phyloP scores from a whole-genome alignment of 169 alveolate species.

The Ichthyophthirius multifiliis region DNA sequence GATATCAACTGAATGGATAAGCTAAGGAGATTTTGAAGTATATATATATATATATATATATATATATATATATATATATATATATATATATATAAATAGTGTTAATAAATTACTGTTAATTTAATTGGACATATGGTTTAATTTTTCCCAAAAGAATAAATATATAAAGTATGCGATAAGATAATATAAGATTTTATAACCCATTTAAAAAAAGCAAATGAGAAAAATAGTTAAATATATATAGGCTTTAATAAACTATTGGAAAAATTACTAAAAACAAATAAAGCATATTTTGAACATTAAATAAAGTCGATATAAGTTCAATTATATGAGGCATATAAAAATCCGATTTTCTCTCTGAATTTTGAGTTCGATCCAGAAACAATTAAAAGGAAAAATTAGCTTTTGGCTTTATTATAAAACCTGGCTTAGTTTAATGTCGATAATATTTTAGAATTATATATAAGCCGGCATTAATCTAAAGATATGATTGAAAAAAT shows the following conservation, averaged over 20 bases:
- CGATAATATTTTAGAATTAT: neutral
- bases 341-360: neutral
- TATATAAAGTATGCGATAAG: neutral
- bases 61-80: neutral
- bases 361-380: neutral
- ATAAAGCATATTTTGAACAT: neutral
- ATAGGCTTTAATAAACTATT: neutral
- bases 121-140: slow-evolving; percentile 3
- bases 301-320: neutral
- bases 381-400: neutral
- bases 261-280: neutral
- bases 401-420: neutral
- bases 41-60: neutral
- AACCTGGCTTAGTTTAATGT: neutral
- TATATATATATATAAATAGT: neutral
- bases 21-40: neutral
- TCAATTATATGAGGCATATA: neutral
- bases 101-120: neutral
- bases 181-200: neutral
- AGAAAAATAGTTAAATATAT: neutral
- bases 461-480: neutral
- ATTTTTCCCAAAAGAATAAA: neutral
- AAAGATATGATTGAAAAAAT: neutral
- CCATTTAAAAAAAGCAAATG: neutral
- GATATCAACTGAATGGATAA: neutral